phyloP scores from a whole-genome alignment of 345 rosid genomes.

The Dipteronia dyeriana region DNA sequence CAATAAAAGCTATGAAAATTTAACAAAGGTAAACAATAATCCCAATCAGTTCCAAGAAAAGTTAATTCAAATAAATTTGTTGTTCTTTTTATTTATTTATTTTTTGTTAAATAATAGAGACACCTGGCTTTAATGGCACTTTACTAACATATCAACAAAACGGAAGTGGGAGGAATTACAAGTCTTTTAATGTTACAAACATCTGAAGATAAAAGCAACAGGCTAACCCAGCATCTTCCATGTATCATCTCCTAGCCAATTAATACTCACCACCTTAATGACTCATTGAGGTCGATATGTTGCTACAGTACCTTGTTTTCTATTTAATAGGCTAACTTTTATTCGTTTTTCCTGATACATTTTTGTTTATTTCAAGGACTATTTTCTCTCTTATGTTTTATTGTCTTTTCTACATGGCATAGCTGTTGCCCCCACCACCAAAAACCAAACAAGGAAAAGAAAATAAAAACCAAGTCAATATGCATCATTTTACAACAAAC shows the following conservation, averaged over 20 bases:
- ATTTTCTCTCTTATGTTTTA: not conserved
- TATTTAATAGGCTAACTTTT: not conserved
- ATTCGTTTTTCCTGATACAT: not conserved
- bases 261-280: not conserved
- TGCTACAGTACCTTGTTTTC: not conserved
- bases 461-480: not conserved
- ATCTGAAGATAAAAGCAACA: not conserved
- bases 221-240: not conserved
- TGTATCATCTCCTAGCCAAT: not conserved
- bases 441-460: not conserved
- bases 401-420: not conserved
- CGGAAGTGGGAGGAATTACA: not conserved
- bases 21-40: not conserved
- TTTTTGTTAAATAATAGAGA: not conserved
- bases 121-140: not conserved
- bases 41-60: not conserved
- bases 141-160: not conserved
- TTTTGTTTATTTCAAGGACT: not conserved
- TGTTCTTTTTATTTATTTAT: not conserved
- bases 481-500: constrained; percentile 6
- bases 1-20: not conserved
- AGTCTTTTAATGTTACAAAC: not conserved
- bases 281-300: not conserved
- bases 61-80: not conserved
- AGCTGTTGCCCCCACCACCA: not conserved